Conservation (phyloP, 2,329 filamentous ascomycete species). For the Paecilomyces dactylethromorphus region DNA sequence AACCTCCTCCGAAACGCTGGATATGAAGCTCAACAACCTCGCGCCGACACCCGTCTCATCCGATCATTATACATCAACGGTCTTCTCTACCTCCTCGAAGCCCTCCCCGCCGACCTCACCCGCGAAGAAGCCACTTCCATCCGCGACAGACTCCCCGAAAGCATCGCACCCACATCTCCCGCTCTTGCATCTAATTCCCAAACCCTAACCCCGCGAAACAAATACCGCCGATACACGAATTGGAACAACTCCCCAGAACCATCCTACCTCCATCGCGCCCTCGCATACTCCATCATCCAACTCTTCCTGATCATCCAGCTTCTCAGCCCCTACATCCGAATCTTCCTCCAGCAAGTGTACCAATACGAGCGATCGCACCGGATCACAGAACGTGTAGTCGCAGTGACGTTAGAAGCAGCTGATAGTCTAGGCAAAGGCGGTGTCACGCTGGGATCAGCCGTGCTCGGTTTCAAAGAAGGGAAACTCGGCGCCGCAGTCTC, state of each 20-base stretch:
- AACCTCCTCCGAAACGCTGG: slow-evolving; percentile 29
- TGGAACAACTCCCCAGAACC: slow-evolving; percentile 4
- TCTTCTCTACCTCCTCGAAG: slow-evolving; percentile 31
- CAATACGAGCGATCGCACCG: slow-evolving; percentile 61
- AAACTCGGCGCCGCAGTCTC: slow-evolving; percentile 54
- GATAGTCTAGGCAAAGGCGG: slow-evolving; percentile 49
- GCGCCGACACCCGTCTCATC: slow-evolving; percentile 23
- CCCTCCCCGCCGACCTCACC: slow-evolving; percentile 23
- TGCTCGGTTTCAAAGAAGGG: slow-evolving; percentile 59
- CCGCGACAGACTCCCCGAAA: slow-evolving; percentile 18
- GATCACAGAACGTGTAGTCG: slow-evolving; percentile 54
- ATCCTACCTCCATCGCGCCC: slow-evolving; percentile 53
- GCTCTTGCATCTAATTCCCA: background rate
- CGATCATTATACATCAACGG: slow-evolving; percentile 30
- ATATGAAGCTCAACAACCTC: slow-evolving; percentile 26
- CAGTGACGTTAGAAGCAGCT: slow-evolving; percentile 46
- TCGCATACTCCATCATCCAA: slow-evolving; percentile 52
- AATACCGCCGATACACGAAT: slow-evolving; percentile 3
- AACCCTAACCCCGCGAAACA: background rate
- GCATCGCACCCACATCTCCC: slow-evolving; percentile 7
- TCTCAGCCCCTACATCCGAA: slow-evolving; percentile 54
- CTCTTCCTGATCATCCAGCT: slow-evolving; percentile 56
- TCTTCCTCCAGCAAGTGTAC: slow-evolving; percentile 49
- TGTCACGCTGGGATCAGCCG: slow-evolving; percentile 46
- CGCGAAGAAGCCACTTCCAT: slow-evolving; percentile 22